phyloP scores from a whole-genome alignment of 1,284 basidiomycete genomes.

The Puccinia polysora region DNA sequence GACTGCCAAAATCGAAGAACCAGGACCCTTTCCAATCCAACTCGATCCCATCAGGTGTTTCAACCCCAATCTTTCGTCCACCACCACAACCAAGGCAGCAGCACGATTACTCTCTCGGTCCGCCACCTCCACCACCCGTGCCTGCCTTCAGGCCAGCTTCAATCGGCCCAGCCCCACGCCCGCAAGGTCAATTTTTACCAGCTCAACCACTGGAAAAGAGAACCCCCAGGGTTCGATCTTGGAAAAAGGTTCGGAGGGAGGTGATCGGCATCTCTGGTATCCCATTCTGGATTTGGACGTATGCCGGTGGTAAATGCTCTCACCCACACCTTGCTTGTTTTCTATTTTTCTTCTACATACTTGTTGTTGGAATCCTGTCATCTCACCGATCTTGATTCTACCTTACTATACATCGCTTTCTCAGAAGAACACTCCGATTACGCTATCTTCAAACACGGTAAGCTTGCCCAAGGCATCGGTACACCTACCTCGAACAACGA shows the following conservation, averaged over 20 bases:
- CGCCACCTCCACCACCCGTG: conserved; percentile 40
- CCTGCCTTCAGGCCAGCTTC: conserved; percentile 29
- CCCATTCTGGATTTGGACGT: conserved; percentile 36
- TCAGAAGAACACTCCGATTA: conserved; percentile 40
- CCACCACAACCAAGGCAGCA: conserved; percentile 23
- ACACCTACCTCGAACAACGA: not conserved
- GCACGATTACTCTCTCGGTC: conserved; percentile 28
- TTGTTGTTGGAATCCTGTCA: not conserved
- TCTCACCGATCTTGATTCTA: not conserved
- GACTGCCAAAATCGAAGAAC: conserved; percentile 14
- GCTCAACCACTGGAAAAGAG: conserved; percentile 35
- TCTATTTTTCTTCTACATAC: not conserved
- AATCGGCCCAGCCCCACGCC: conserved; percentile 18
- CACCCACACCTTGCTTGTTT: not conserved
- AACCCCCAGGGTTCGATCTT: conserved; percentile 25
- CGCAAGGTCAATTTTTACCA: conserved; percentile 33
- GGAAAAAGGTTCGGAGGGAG: conserved; percentile 29
- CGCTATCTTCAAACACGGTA: conserved; percentile 2
- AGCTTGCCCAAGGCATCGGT: not conserved
- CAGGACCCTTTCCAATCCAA: conserved; percentile 13
- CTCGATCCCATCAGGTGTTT: not conserved
- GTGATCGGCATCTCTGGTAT: conserved; percentile 36
- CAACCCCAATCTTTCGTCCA: not conserved
- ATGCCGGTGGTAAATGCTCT: conserved; percentile 34
- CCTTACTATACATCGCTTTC: not conserved